Conservation (phyloP, 805 yeast genomes). For the Pichia insulana region DNA sequence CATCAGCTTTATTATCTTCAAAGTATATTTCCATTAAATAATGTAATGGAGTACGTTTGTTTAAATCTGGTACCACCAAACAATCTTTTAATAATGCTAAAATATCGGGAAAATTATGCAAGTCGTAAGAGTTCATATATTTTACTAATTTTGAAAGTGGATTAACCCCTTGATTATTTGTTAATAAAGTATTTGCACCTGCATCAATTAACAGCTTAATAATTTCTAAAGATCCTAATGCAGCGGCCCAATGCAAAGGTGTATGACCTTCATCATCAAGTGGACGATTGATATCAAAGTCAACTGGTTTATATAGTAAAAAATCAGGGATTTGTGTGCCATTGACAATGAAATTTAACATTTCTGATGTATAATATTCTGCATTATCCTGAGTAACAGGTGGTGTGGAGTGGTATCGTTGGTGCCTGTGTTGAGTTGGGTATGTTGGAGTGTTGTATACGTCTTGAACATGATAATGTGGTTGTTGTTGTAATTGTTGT, state of each 20-base stretch:
- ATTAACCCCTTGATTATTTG: conserved; percentile 54
- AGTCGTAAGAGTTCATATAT: conserved; percentile 65
- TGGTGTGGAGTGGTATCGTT: not conserved
- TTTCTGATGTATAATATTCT: conserved; percentile 30
- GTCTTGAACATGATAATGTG: conserved; percentile 4
- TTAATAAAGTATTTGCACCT: conserved; percentile 51
- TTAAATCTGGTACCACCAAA: conserved; percentile 60
- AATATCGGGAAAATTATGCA: conserved; percentile 48
- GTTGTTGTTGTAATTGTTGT: conserved; percentile 7
- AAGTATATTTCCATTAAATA: conserved; percentile 48
- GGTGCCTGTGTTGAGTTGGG: not conserved
- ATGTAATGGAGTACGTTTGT: conserved; percentile 68
- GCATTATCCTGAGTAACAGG: not conserved
- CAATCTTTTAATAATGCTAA: conserved; percentile 56
- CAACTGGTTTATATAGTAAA: conserved; percentile 48
- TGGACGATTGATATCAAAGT: conserved; percentile 55
- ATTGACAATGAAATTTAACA: conserved; percentile 46
- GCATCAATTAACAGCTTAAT: conserved; percentile 47
- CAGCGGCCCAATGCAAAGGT: conserved; percentile 78
- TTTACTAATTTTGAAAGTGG: conserved; percentile 60
- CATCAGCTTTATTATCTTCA: conserved; percentile 35
- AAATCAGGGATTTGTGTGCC: conserved; percentile 33
- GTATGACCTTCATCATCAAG: conserved; percentile 79
- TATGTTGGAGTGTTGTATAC: not conserved
- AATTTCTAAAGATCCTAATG: conserved; percentile 60